Evolutionary conservation across 768 basidiomycete genomes (phyloP), one percentile per base, ranked within the genome.

Genomic region (Vishniacozyma victoriae): DNA sequence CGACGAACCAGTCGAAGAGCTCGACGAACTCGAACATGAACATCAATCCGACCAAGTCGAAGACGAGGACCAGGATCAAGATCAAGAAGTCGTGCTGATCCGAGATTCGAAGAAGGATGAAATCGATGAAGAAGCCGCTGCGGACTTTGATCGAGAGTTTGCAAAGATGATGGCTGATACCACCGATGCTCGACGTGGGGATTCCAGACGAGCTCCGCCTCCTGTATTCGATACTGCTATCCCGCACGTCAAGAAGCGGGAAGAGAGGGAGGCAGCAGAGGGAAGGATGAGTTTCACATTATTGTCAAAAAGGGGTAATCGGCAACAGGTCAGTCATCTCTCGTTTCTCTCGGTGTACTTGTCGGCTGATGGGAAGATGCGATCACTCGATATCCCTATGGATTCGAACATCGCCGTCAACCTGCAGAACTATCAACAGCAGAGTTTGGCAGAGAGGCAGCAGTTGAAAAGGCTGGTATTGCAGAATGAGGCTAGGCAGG

Each of bases 381-480:
- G 87, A n/a, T 82, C 87, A 64, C 78, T 99, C 37, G 84, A 88
- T 39, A 82, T 99, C 35, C 95, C 95, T 9, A 76, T 87, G 6
- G 84, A 81, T 57, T 89, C 93, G 6, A 77, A 89, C 2, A 77
- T 99, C 24, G 95, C 93, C 0, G 78, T 91, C 41, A 89, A 95
- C 62, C 92, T 91, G 1, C 82, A 85, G 24, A 81, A 86, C 2
- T 88, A 95, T 35, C 95, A 96, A 64, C 75, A 87, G 54, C 90
- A 91, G 68, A 90, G 92, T 72, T 87, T 85, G 73, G 89, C 87
- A 5, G 95, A 99, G 67, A 93, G 97, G 60, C 90, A 97, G 71
- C 88, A 96, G 53, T 75, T 99, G 58, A 99, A 99, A 75, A 82
- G 84, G n/a, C 78, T 97, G 16, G 95, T 73, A 6, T 47, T 73